A percentile compares a stretch with the other conserved stretches of the same genome.
Conservation (phyloP, 83 land plant genomes). For the Thuja plicata region DNA sequence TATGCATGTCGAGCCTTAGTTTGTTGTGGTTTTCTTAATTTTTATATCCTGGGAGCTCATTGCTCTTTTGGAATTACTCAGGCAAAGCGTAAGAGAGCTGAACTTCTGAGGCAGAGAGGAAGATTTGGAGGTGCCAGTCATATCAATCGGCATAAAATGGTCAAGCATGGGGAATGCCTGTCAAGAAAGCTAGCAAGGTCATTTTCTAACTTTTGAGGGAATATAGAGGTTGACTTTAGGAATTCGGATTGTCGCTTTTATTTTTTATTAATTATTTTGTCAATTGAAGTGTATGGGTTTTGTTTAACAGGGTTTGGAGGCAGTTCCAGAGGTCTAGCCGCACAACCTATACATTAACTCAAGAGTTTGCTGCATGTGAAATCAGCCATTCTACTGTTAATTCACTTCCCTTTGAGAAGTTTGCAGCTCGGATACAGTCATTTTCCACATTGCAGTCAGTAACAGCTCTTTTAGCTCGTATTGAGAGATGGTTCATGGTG, state of each 20-base stretch:
- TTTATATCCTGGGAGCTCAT: background rate
- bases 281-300: background rate
- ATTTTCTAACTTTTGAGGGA: background rate
- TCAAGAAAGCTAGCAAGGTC: constrained; percentile 88
- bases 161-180: constrained; percentile 78
- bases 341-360: constrained; percentile 71
- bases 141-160: constrained; percentile 47
- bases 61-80: constrained; percentile 19
- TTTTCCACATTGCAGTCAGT: constrained; percentile 62
- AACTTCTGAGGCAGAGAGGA: constrained; percentile 77
- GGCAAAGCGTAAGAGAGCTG: constrained; percentile 91
- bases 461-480: constrained; percentile 80
- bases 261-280: background rate
- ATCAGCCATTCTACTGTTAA: constrained; percentile 50
- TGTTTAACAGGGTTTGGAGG: constrained; percentile 78
- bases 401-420: constrained; percentile 86
- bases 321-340: constrained; percentile 59
- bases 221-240: background rate
- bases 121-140: constrained; percentile 39
- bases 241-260: background rate
- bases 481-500: constrained; percentile 76
- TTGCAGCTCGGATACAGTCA: constrained; percentile 83
- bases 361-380: constrained; percentile 55
- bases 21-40: background rate
- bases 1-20: constrained; percentile 22